Base-by-base conservation (phyloP, 2,329 filamentous ascomycete species). In the Colletotrichum cuscutae region DNA sequence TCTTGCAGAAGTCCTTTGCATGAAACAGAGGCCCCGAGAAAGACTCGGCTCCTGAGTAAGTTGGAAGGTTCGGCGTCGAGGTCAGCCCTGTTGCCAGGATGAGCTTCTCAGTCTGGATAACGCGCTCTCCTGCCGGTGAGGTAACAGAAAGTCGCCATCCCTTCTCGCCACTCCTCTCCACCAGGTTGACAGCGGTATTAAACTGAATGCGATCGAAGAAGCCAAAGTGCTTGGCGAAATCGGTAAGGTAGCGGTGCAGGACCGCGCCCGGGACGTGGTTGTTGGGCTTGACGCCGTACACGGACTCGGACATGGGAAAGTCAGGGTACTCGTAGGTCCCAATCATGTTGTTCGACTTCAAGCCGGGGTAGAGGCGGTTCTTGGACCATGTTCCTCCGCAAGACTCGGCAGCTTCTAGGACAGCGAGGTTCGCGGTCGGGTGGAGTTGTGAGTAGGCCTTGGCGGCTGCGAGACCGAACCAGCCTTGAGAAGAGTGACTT, bases 271-370 rank as follows among this genome's bases (percentile, higher is more conserved):
- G 42, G 42, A 49, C 19, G 19, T 49, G 42, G 15, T 49, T 49
- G 42, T 49, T 49, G 19, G 42, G 42, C 42, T 78, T 78, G 15
- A 86, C 78, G 1, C 81, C 82, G 73, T 86, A 89, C 0, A 79
- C 83, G 2, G 82, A 82, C 32, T 81, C 79, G 9, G 81, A 78
- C 89, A 93, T 90, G 5, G 90, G 89, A 70, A 90, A 91, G 74
- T 92, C 91, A 7, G 86, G 87, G 74, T 86, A 92, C 77, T 93
- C 91, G 76, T 91, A 92, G 1, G 87, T 88, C 24, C 90, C 90
- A 8, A 88, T 78, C 78, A 91, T 84, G 75, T 93, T 93, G 80
- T 93, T 93, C 3, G 89, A 88, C 71, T 89, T 89, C 57, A 93
- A 84, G 2, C 88, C 89, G 0, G 88, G 86, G 78, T 93, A 89